Conservation (phyloP, 1,284 basidiomycete species). For the Agaricales sp. region DNA sequence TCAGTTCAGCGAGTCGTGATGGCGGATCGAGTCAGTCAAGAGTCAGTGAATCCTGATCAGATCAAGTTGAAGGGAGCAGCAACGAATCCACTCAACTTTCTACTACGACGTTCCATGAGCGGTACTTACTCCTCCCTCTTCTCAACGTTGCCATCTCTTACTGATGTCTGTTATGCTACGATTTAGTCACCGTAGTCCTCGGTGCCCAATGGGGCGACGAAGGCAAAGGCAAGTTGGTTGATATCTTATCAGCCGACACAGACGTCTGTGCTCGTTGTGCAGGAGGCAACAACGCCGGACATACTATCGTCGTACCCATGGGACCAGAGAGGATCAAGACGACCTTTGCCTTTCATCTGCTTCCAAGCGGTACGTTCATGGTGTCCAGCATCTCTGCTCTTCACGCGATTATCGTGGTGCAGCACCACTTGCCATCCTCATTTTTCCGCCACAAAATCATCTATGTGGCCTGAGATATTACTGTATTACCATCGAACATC, state of each 20-base stretch:
- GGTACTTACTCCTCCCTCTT: not conserved
- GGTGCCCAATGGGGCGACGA: slow-evolving; percentile 95
- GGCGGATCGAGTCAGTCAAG: not conserved
- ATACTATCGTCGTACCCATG: slow-evolving; percentile 88
- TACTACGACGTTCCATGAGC: not conserved
- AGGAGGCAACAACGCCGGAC: slow-evolving; percentile 97
- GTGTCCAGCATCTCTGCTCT: slow-evolving; percentile 6
- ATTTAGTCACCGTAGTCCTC: slow-evolving; percentile 64
- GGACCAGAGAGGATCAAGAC: slow-evolving; percentile 60
- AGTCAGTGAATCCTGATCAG: no score
- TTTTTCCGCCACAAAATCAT: no score
- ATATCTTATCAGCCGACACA: slow-evolving; percentile 80
- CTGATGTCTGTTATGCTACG: not conserved
- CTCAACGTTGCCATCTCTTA: not conserved
- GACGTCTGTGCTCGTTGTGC: slow-evolving; percentile 96
- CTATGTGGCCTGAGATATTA: no score
- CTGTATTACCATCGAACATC: no score
- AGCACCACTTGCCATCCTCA: no score
- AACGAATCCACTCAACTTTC: not conserved
- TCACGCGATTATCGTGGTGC: no score
- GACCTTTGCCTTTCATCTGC: slow-evolving; percentile 92
- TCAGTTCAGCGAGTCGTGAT: not conserved
- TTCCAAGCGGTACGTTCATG: slow-evolving; percentile 74
- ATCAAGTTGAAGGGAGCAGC: not conserved
- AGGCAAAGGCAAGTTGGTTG: slow-evolving; percentile 93